Evolutionary conservation across 768 basidiomycete genomes (phyloP), one percentile per base, ranked within the genome.

Genomic region (Pulveroboletus frians): DNA sequence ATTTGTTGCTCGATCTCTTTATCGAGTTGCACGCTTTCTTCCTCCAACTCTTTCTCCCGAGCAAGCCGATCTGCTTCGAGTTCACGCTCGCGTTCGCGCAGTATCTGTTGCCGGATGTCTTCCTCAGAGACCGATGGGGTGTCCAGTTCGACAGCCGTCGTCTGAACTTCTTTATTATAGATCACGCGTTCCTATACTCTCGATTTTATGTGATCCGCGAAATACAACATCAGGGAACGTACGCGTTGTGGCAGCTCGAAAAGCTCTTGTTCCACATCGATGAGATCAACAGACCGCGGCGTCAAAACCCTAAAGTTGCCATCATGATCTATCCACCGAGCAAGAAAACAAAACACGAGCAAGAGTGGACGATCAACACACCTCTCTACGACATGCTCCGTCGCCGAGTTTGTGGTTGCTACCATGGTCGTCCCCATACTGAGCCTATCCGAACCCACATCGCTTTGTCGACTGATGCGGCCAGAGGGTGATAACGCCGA

Each of bases 231-330:
- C 17, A 10, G 21, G 31, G 32, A 21, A 59, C 73, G 40, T 47
- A 91, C 92, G 73, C 87, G 91, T 60, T 86, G 83, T 3, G 92
- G 92, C 10, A 93, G 71, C 58, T 94, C 92, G 57, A 91, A 95
- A 5, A 96, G 71, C 62, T 96, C 93, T 60, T 91, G 84, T 55
- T 92, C 88, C 15, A 89, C 76, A 56, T 95, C 90, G 43, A 95
- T 79, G n/a, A 92, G 76, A 61, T 91, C 89, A 37, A 82, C 72
- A 27, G 78, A 74, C 37, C 86, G 76, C 10, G 84, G 82, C 5
- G 78, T 81, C 60, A 88, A 72, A 39, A 73, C 72, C 49, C 85
- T 88, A 88, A 53, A 8, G 29, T 30, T 14, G 51, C 55, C 54
- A 37, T 43, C n/a, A 43, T 20, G 21, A 21, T 39, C 56, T 11